Evolutionary conservation across 1,284 basidiomycete species (phyloP), one percentile per base, ranked within the genome.

Genomic region (Microbotryum intermedium): DNA sequence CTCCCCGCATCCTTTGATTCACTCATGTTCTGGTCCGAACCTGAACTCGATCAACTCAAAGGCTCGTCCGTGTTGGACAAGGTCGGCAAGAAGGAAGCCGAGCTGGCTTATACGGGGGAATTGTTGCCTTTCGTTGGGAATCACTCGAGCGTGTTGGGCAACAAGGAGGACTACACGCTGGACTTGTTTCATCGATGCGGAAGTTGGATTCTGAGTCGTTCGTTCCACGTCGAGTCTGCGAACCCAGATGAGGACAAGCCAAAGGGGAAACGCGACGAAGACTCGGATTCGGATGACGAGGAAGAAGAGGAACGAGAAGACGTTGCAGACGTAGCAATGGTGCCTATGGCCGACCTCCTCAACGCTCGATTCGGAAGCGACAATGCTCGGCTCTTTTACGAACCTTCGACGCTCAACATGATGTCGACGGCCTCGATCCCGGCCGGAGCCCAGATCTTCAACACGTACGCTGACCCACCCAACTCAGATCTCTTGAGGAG

Each of bases 391-490:
- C 76, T 94, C 5, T 93, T 91, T 71, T 84, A 91, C 73, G 88
- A 91, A 70, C 79, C 83, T 43, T 75, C 79, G 8, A 76, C 79
- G 25, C 79, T 95, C 18, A 84, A 82, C 64, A 95, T 97, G 90
- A 79, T 86, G 46, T 79, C 88, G 0, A 94, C 88, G 2, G 84
- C 82, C 65, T 73, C 79, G 2, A 90, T 98, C 62, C 78, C 79
- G 59, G 76, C 80, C 18, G 90, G 90, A 4, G 87, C 90, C 67
- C 94, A 98, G 75, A 91, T 99, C 60, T 74, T 72, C 82, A 98
- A 98, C 74, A 97, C 95, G 0, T 98, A 97, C 74, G 90, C 87
- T 26, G 88, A 95, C 71, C 88, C 85, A 9, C 91, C 94, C 4
- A 98, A 98, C 72, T 84, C 88, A n/a, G 92, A 95, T 69, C 82